A percentile compares a stretch with the other conserved stretches of the same genome.
These are phyloP conservation scores for Colletotrichum gigasporum DNA, from an alignment of 2,329 filamentous ascomycete genomes.

Conservation along the genomic window DNA sequence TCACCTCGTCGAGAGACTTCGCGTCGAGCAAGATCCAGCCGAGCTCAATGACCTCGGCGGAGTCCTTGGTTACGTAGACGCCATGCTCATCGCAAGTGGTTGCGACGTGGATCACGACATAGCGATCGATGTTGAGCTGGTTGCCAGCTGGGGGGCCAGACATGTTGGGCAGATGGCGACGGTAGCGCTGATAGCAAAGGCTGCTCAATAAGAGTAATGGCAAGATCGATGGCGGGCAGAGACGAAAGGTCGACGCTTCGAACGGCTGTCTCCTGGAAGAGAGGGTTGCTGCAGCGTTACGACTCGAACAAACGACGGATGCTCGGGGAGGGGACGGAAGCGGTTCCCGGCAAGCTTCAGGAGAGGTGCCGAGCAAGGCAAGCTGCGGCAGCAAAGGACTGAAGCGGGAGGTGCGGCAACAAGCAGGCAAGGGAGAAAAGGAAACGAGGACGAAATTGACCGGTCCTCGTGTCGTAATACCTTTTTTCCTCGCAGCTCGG, in stretches of 20 bases:
- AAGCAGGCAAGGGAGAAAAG: constrained; percentile 27
- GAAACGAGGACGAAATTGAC: constrained; percentile 27
- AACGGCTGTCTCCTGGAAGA: constrained; percentile 14
- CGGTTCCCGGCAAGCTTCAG: constrained; percentile 33
- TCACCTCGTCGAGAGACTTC: constrained; percentile 91
- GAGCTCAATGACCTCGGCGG: constrained; percentile 98
- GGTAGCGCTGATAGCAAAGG: constrained; percentile 29
- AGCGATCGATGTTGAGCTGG: constrained; percentile 86
- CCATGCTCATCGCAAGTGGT: constrained; percentile 99
- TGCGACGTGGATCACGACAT: constrained; percentile 97
- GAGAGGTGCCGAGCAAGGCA: constrained; percentile 30
- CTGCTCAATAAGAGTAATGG: constrained; percentile 25
- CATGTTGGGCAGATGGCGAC: constrained; percentile 45
- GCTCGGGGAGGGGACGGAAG: constrained; percentile 30
- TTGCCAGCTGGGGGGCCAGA: constrained; percentile 56
- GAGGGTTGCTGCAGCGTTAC: constrained; percentile 24
- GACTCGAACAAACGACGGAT: constrained; percentile 32
- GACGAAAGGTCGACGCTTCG: constrained; percentile 17
- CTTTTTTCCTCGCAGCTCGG: constrained; percentile 33
- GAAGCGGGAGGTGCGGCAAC: constrained; percentile 23
- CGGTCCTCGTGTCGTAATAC: constrained; percentile 18
- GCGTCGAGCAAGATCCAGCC: constrained; percentile 97
- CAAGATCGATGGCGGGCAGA: constrained; percentile 6
- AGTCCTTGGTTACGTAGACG: constrained; percentile 99
- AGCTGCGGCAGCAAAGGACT: constrained; percentile 30